Base-by-base conservation (phyloP, 352 stramenopile genomes). In the Globisporangium radiosum region DNA sequence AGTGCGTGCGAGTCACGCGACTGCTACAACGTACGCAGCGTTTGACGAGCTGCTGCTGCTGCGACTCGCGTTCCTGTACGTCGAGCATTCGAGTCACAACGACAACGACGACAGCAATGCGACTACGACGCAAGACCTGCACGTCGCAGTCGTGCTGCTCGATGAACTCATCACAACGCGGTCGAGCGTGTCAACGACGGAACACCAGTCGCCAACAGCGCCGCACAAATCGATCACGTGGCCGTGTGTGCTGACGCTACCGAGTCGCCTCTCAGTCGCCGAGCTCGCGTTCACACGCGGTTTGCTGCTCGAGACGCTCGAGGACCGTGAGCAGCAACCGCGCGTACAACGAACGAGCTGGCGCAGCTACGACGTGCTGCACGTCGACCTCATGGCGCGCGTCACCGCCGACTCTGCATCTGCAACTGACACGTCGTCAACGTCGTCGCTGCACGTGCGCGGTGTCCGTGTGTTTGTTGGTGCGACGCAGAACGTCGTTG, bases 21-120 rank as follows among this genome's bases (percentile, higher is more conserved):
- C 62, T 7, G 71, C 60, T 5, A 56, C 52, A 17, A 48, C 62
- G 3, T 84, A 87, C 47, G 56, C 61, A 14, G 49, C 62, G 7
- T 82, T 77, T 37, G 75, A 88, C 66, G 77, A 90, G 51, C 52
- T 88, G 1, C 39, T 90, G 1, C 48, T 88, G 13, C 38, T 84
- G 2, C 66, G 80, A 14, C 38, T 90, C 1, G 71, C 74, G 3
- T 88, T 90, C 56, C 37, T 90, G 10, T 77, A 86, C 48, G 71
- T 64, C 1, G 59, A 47, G 47, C 44, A 48, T 61, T 15, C 54
- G 14, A 48, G 43, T 43, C 7, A 0, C 39, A 37, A 25, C 68
- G 48, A 2, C 55, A 2, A 33, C 56, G 58, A 13, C 7, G 33
- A 48, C 2, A 45, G 37, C 13, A 37, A 25, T 50, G 39, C 45